These are phyloP conservation scores for Cymbopogon flexuosus DNA, from an alignment of 202 grass and related monocot species.

Conservation along the genomic window DNA sequence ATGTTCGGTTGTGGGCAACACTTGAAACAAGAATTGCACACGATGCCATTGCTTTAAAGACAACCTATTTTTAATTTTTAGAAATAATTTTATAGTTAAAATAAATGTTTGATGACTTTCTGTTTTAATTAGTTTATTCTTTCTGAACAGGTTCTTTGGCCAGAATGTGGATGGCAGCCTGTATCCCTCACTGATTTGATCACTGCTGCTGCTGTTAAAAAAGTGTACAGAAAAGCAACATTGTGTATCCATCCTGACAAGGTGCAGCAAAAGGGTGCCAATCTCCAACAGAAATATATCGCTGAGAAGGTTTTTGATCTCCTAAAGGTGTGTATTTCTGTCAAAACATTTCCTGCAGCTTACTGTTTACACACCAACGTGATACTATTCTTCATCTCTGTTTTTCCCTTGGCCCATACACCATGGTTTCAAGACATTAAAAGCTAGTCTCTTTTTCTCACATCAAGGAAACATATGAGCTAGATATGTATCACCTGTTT, in stretches of 20 bases:
- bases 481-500: background rate
- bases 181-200: conserved; percentile 95
- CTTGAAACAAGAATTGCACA: background rate
- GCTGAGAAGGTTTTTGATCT: conserved; percentile 99
- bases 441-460: background rate
- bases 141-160: conserved; percentile 83
- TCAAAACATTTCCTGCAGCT: background rate
- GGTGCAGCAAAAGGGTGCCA: conserved; percentile 96
- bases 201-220: conserved; percentile 74
- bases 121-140: conserved; percentile 16
- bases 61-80: background rate
- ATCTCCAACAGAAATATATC: conserved; percentile 92
- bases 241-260: conserved; percentile 99
- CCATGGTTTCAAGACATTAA: background rate
- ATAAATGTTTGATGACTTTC: background rate
- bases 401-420: background rate
- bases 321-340: conserved; percentile 67
- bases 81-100: background rate
- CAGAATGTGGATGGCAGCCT: conserved; percentile 95
- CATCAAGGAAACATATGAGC: background rate
- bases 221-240: conserved; percentile 88
- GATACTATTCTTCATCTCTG: background rate
- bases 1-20: background rate
- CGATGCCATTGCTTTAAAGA: background rate
- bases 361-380: conserved; percentile 8